These are phyloP conservation scores for Phylloporus scabripes DNA, from an alignment of 768 basidiomycete genomes.

Conservation along the genomic window DNA sequence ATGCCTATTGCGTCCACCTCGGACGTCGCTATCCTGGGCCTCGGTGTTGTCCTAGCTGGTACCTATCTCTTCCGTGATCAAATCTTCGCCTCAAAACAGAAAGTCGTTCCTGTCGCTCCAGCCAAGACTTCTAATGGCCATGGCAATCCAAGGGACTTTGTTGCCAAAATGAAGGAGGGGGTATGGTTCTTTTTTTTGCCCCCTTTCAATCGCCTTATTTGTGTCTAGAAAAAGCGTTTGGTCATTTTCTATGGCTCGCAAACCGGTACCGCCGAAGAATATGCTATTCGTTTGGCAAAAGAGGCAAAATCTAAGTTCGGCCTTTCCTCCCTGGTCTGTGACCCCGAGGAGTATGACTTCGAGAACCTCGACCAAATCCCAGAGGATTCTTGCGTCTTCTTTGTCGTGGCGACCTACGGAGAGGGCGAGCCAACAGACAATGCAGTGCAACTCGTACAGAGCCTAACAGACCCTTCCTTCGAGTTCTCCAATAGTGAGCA, in stretches of 20 bases:
- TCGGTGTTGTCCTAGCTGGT: constrained; percentile 72
- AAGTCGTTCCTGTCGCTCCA: constrained; percentile 42
- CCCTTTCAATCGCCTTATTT: constrained; percentile 2
- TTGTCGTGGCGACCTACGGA: constrained; percentile 97
- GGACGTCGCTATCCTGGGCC: constrained; percentile 64
- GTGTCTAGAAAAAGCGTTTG: constrained; percentile 82
- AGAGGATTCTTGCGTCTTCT: constrained; percentile 82
- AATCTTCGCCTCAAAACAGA: constrained; percentile 64
- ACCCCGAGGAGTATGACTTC: constrained; percentile 98
- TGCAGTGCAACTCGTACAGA: constrained; percentile 91
- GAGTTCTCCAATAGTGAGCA: constrained; percentile 79
- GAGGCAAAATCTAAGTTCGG: constrained; percentile 97
- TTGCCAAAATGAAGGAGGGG: constrained; percentile 89
- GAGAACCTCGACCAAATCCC: constrained; percentile 91
- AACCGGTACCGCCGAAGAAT: constrained; percentile 98
- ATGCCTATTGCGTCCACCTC: constrained; percentile 64
- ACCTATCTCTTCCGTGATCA: constrained; percentile 82
- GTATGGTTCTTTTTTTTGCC: constrained; percentile 45
- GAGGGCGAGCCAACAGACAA: constrained; percentile 99
- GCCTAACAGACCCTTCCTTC: constrained; percentile 80
- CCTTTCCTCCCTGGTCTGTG: constrained; percentile 91
- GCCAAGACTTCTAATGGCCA: constrained; percentile 53
- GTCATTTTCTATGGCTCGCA: constrained; percentile 99
- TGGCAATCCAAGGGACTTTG: constrained; percentile 90
- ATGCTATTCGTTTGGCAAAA: constrained; percentile 95